Percentiles rank a stretch among this genome's conserved stretches.
Conservation (phyloP, 768 basidiomycete species). For the Amanita phalloides region DNA sequence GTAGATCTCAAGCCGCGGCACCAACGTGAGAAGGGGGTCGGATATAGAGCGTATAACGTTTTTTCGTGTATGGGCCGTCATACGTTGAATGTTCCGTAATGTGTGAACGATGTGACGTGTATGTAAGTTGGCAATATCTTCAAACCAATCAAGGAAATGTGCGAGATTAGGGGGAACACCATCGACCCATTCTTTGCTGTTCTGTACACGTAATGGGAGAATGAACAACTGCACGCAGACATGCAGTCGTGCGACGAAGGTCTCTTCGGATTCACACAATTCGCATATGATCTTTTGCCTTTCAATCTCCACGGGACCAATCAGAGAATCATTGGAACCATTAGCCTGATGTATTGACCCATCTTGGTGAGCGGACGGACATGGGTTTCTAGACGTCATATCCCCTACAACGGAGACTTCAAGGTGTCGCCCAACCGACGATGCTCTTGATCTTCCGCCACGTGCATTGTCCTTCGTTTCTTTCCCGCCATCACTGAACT, state of each 20-base stretch:
- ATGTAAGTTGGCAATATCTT: constrained; percentile 78
- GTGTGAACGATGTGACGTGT: constrained; percentile 39
- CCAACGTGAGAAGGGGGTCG: constrained; percentile 45
- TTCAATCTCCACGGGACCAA: constrained; percentile 4
- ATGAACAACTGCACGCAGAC: constrained; percentile 66
- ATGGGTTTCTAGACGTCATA: not conserved
- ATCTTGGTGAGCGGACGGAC: not conserved
- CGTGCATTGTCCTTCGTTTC: not conserved
- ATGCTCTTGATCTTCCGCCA: not conserved
- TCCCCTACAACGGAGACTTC: not conserved
- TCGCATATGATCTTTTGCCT: constrained; percentile 38
- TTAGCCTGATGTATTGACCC: not conserved
- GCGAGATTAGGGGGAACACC: constrained; percentile 67
- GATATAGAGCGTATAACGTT: constrained; percentile 44
- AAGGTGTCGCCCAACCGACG: not conserved
- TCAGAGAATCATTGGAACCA: not conserved
- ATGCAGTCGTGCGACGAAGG: constrained; percentile 56
- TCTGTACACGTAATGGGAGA: constrained; percentile 62
- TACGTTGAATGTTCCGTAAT: constrained; percentile 22
- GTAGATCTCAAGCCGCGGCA: constrained; percentile 67
- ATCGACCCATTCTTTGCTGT: constrained; percentile 65
- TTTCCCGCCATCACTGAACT: constrained; percentile 18
- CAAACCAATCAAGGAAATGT: constrained; percentile 78
- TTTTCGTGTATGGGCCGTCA: constrained; percentile 20
- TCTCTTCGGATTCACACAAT: constrained; percentile 55